Conservation (phyloP, 495 filamentous ascomycete species). For the Parachaetomium inaequale region DNA sequence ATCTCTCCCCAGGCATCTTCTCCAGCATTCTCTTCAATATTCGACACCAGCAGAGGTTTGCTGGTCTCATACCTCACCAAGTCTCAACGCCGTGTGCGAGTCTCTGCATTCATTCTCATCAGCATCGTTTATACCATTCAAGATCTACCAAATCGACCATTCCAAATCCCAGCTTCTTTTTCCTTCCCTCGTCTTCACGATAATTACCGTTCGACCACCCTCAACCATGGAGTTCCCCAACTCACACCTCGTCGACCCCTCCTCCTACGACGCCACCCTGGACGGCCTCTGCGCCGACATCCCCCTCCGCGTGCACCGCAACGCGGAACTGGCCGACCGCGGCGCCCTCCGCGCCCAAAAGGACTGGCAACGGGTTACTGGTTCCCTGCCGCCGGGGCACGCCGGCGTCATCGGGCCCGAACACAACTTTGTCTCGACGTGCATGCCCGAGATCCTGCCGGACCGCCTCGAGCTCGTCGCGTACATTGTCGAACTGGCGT, state of each 20-base stretch:
- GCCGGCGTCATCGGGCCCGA: constrained; percentile 1
- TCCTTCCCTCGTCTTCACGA: neutral
- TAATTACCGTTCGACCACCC: neutral
- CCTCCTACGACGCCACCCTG: neutral
- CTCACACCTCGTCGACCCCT: constrained; percentile 4
- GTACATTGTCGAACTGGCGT: neutral
- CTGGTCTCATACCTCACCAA: too few relatives aligned
- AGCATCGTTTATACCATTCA: too few relatives aligned
- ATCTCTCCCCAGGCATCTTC: too few relatives aligned
- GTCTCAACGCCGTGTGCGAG: too few relatives aligned
- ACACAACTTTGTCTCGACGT: neutral
- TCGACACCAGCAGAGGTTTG: too few relatives aligned
- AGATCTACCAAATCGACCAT: neutral
- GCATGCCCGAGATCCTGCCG: neutral
- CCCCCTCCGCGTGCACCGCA: constrained; percentile 6
- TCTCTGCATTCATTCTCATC: too few relatives aligned
- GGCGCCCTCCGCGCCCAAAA: constrained; percentile 13
- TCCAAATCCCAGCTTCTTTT: neutral
- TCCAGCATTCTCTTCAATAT: too few relatives aligned
- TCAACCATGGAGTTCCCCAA: neutral
- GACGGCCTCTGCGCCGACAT: constrained; percentile 2
- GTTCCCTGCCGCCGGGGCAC: neutral
- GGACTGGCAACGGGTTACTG: constrained; percentile 9
- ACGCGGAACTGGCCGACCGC: constrained; percentile 4
- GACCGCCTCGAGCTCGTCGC: constrained; percentile 11